A percentile compares a stretch with the other conserved stretches of the same genome.
These are phyloP conservation scores for Flaveria robusta DNA, from an alignment of 129 eudicot species.

Conservation along the genomic window DNA sequence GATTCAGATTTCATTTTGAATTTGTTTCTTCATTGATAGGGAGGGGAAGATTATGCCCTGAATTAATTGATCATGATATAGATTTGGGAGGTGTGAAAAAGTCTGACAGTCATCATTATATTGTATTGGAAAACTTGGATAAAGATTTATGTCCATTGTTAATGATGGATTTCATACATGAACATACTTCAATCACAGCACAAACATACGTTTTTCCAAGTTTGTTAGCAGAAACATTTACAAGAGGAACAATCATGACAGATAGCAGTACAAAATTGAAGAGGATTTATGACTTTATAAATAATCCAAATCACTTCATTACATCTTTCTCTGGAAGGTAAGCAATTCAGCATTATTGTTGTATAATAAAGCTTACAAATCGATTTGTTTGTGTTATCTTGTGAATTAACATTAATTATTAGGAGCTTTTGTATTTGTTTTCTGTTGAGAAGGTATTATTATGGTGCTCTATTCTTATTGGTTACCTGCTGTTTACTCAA, in stretches of 20 bases:
- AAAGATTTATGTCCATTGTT: conserved; percentile 49
- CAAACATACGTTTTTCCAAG: conserved; percentile 61
- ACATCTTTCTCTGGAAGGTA: conserved; percentile 74
- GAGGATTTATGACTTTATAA: conserved; percentile 50
- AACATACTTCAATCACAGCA: conserved; percentile 50
- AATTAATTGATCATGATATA: conserved; percentile 39
- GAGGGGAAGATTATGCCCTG: conserved; percentile 13
- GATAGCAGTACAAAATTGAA: conserved; percentile 42
- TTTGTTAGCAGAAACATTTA: conserved; percentile 39
- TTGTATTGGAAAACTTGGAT: conserved; percentile 69
- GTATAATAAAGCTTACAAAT: conserved; percentile 2
- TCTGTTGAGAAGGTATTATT: neutral
- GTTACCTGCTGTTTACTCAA: neutral
- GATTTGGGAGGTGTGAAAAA: conserved; percentile 54
- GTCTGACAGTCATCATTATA: conserved; percentile 33
- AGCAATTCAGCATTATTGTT: conserved; percentile 5
- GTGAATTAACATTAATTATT: neutral
- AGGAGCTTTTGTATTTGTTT: neutral
- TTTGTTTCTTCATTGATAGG: conserved; percentile 27
- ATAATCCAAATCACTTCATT: conserved; percentile 56
- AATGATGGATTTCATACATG: conserved; percentile 52
- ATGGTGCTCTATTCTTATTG: neutral
- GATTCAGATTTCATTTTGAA: neutral
- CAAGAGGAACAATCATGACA: conserved; percentile 60
- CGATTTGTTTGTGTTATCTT: neutral